Evolutionary conservation across 108 stramenopile genomes (phyloP).

Genomic region (Cyclotella cryptica): DNA sequence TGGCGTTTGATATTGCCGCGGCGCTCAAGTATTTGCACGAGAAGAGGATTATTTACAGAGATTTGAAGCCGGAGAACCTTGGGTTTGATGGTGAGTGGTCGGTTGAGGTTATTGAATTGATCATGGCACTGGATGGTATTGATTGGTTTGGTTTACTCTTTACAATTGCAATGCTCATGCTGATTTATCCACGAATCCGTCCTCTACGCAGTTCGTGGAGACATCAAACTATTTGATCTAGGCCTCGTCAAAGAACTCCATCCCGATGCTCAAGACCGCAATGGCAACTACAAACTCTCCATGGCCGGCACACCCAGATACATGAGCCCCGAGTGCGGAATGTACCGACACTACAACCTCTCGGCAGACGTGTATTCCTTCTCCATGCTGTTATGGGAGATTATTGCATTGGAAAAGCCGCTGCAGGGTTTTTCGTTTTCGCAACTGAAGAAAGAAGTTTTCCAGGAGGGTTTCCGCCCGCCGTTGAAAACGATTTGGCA

Average conservation of each 20-base stretch:
- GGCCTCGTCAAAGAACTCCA: constrained; percentile 53
- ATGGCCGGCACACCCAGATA: constrained; percentile 54
- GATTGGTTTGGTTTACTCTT: not conserved
- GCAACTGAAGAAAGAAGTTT: constrained; percentile 33
- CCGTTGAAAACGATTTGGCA: constrained; percentile 22
- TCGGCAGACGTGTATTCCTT: constrained; percentile 82
- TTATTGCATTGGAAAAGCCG: constrained; percentile 57
- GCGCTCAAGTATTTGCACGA: constrained; percentile 76
- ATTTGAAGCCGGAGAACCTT: constrained; percentile 67
- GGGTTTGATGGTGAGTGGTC: constrained; percentile 44
- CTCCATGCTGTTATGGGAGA: constrained; percentile 77
- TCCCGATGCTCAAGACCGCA: constrained; percentile 11
- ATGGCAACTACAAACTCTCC: constrained; percentile 41
- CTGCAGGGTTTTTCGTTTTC: constrained; percentile 38
- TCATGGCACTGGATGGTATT: too few relatives aligned
- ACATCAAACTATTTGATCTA: constrained; percentile 53
- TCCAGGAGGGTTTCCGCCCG: constrained; percentile 35
- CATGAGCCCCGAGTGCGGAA: constrained; percentile 48
- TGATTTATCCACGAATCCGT: not conserved
- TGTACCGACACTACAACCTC: constrained; percentile 41
- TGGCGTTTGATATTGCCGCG: constrained; percentile 79
- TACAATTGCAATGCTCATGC: constrained; percentile 9
- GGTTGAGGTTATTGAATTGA: not conserved
- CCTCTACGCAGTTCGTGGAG: constrained; percentile 27
- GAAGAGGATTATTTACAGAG: constrained; percentile 75